phyloP scores from a whole-genome alignment of 495 filamentous ascomycete species.

The Xylaria cubensis region DNA sequence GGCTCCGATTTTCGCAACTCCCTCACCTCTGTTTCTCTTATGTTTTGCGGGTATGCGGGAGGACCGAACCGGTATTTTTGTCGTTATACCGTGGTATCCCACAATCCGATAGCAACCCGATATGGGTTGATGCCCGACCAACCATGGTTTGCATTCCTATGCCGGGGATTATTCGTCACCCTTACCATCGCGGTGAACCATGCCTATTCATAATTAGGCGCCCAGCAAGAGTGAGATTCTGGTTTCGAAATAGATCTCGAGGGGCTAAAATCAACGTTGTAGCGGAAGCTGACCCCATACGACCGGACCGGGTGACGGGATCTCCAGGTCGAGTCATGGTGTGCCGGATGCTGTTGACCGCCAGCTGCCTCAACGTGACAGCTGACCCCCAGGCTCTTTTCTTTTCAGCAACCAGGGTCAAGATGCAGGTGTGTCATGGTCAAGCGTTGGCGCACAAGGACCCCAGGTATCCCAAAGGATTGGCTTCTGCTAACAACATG shows the following conservation, averaged over 20 bases:
- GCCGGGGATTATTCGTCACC: not conserved
- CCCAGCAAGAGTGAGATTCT: not conserved
- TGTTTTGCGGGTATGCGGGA: not conserved
- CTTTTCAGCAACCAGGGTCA: not conserved
- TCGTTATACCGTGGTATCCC: not conserved
- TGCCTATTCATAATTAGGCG: not conserved
- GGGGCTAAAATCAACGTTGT: not conserved
- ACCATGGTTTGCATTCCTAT: not conserved
- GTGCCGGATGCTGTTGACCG: constrained; percentile 9
- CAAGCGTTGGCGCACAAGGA: not conserved
- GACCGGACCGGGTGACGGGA: constrained; percentile 5
- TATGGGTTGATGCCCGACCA: constrained; percentile 3
- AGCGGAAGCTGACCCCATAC: constrained; percentile 9
- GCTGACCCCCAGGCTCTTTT: not conserved
- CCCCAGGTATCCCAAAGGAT: not conserved
- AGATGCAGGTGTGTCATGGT: not conserved
- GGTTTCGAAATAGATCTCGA: not conserved
- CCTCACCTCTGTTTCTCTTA: not conserved
- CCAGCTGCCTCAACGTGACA: not conserved
- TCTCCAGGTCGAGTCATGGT: constrained; percentile 1
- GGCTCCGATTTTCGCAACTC: constrained; percentile 2
- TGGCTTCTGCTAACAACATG: not conserved
- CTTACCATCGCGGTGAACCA: not conserved
- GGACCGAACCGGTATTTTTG: not conserved
- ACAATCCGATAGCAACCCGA: not conserved